Evolutionary conservation across 2,329 filamentous ascomycete species (phyloP), one percentile per base, ranked within the genome.

Genomic region (Stagonosporopsis vannaccii): DNA sequence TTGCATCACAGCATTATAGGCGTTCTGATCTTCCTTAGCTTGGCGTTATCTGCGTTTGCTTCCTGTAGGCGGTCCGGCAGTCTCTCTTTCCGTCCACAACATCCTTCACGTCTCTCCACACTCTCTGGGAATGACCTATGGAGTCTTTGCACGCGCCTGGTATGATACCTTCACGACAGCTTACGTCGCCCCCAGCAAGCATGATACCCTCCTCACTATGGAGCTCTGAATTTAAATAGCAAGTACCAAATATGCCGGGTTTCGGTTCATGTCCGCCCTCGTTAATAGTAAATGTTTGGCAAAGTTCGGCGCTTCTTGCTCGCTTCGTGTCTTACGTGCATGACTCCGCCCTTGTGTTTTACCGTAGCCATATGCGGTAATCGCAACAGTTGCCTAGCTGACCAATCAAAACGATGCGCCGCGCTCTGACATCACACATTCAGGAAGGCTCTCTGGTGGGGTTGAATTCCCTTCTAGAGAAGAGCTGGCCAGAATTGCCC

Each of bases 151-250:
- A 56, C 56, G 60, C 61, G 69, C 62, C 59, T 58, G 65, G 62
- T 62, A 65, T 62, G 63, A 68, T 63, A 63, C 57, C 67, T 65
- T 62, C 64, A 65, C 59, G 71, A 71, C 60, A 56, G 58, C 63
- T 60, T 55, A 62, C 48, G 56, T 62, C 64, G 62, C 66, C 54
- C 65, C 56, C 59, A 71, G 68, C 68, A 69, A 71, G 68, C 68
- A 69, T 70, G 72, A 75, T 75, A 75, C 71, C 72, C 72, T 74
- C 66, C 65, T 62, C 56, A 55, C 43, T 56, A 58, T 60, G 63
- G 66, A 67, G 62, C 61, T 65, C 54, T 63, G 63, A 55, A 57
- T 66, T 63, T 57, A 47, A 45, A 53, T 39, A 45, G 49, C 40
- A 49, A 49, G 32, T 44, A 51, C 40, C 44, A 51, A 49, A 53